Evolutionary conservation across 495 filamentous ascomycete genomes (phyloP).

Genomic region (Penicillium flavigenum): DNA sequence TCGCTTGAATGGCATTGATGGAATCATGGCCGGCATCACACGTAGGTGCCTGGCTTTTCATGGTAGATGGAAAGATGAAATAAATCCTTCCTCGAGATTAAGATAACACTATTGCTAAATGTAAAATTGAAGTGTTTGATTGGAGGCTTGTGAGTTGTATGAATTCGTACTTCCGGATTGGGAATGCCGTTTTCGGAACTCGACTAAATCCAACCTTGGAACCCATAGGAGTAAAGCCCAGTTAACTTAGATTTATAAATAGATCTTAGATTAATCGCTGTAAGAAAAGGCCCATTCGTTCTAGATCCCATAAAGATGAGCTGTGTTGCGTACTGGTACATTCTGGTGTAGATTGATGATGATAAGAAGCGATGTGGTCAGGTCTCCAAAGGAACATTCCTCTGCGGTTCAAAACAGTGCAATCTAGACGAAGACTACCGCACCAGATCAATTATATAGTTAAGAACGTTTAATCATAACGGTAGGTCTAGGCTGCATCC

Average conservation of each 20-base stretch:
- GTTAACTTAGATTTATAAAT: background rate
- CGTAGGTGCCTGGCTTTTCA: background rate
- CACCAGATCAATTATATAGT: background rate
- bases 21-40: background rate
- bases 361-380: background rate
- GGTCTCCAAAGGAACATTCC: background rate
- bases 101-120: background rate
- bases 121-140: background rate
- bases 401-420: no score
- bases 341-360: background rate
- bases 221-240: background rate
- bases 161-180: constrained; percentile 8
- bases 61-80: background rate
- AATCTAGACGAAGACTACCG: background rate
- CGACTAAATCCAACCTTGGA: background rate
- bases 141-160: background rate
- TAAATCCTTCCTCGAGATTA: background rate
- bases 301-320: background rate
- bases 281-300: background rate
- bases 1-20: background rate
- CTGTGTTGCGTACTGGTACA: background rate
- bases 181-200: constrained; percentile 5
- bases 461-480: background rate
- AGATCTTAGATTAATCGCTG: background rate
- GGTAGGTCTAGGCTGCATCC: background rate